Base-by-base conservation (phyloP, 495 filamentous ascomycete genomes). In the Staphylotrichum longicolle region DNA sequence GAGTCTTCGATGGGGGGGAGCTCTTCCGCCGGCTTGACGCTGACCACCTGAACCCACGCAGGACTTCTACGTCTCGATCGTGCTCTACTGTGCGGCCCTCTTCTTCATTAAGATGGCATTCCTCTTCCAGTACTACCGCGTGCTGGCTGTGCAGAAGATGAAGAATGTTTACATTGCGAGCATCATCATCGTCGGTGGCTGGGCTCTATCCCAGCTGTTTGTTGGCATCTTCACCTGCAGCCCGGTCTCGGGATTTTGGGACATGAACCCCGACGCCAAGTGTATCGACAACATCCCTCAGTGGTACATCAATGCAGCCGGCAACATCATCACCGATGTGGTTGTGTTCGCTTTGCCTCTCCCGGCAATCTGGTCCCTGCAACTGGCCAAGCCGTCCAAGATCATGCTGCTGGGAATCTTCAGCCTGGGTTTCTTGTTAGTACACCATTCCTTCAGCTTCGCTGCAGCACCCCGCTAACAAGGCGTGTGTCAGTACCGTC, bases 261-360 rank as follows among this genome's bases (percentile, higher is more conserved):
- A 70, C 62, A 45, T 11, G 10, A 48, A 55, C 11, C 47, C 66
- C 51, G 1, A 49, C 7, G 53, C 61, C 8, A 68, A 41, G 14
- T 74, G 72, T 53, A 67, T 72, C 33, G 62, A 66, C 51, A 68
- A 69, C 53, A 60, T 70, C 14, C 66, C 68, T 7, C 65, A 67
- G 30, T 71, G 68, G 62, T 72, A 72, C 54, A 65, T 72, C 66
- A 72, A 74, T 33, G 74, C 74, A 3, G 72, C 68, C 40, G 68
- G 74, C 30, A 75, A 71, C 56, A 75, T 77, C 58, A 62, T 70
- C 14, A 75, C 75, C 5, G 75, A 77, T 54, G 60, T 77, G n/a
- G 68, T 59, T 12, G 72, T 77, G 11, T 75, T 75, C 48, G 53
- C 61, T 3, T 54, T 75, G n/a, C 73, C 75, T 0, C 60, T 75